Conservation (phyloP, 2,329 filamentous ascomycete species). For the Penicillium vulpinum region DNA sequence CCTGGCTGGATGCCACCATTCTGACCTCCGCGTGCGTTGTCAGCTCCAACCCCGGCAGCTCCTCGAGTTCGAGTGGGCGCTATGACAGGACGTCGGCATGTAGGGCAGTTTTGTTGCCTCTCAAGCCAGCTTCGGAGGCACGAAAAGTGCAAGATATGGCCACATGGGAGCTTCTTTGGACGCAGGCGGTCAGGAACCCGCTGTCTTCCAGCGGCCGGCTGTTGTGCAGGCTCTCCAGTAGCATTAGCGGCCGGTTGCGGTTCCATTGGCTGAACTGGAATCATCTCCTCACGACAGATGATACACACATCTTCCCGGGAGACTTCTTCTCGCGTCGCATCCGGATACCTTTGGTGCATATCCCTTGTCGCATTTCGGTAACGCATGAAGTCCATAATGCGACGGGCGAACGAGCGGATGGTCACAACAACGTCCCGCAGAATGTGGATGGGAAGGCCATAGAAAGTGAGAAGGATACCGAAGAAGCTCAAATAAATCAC, state of each 20-base stretch:
- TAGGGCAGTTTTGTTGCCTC: constrained; percentile 94
- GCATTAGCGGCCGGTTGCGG: constrained; percentile 47
- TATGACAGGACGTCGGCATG: constrained; percentile 80
- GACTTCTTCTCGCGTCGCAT: constrained; percentile 85
- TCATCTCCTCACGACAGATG: constrained; percentile 96
- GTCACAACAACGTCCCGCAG: constrained; percentile 95
- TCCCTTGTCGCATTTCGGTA: constrained; percentile 90
- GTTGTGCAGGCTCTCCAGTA: constrained; percentile 33
- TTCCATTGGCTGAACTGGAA: constrained; percentile 65
- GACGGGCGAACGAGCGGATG: constrained; percentile 83
- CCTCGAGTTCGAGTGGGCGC: constrained; percentile 40
- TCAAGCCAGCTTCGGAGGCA: constrained; percentile 97
- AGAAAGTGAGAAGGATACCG: constrained; percentile 87
- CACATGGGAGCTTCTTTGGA: constrained; percentile 94
- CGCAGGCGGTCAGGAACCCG: constrained; percentile 74
- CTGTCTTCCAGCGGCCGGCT: constrained; percentile 21
- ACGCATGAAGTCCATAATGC: constrained; percentile 81
- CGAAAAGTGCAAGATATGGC: constrained; percentile 90
- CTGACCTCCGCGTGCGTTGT: constrained; percentile 31
- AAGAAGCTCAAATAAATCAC: constrained; percentile 90
- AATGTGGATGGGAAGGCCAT: constrained; percentile 94
- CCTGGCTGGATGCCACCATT: constrained; percentile 40
- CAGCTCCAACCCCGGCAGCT: constrained; percentile 32
- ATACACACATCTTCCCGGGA: constrained; percentile 89
- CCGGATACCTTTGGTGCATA: constrained; percentile 87